Conservation (phyloP, 140 eudicot genomes). For the Oenanthe javanica region DNA sequence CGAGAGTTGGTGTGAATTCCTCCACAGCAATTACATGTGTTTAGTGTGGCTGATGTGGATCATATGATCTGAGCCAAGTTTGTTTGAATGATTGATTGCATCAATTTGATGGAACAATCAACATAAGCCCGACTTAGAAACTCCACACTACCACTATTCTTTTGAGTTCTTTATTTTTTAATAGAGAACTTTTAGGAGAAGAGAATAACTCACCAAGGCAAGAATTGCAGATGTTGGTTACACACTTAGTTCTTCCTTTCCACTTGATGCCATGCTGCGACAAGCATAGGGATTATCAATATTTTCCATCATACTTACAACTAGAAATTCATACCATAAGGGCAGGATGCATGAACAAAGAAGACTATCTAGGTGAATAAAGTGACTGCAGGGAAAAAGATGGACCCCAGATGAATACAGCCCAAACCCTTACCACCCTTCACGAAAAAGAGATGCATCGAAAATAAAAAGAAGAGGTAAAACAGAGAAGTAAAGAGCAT, state of each 20-base stretch:
- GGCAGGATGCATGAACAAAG: not conserved
- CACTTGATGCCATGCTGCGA: not conserved
- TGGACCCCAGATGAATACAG: not conserved
- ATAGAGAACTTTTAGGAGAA: not conserved
- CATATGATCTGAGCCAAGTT: not conserved
- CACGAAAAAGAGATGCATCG: not conserved
- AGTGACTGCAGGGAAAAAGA: not conserved
- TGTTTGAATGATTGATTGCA: not conserved
- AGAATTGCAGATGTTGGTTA: not conserved
- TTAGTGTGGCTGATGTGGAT: not conserved
- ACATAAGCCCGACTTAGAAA: not conserved
- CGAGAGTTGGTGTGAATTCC: not conserved
- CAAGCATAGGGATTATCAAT: not conserved
- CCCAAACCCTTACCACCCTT: not conserved
- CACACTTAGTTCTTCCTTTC: not conserved
- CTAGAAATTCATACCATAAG: not conserved
- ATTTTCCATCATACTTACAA: not conserved
- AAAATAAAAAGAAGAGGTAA: not conserved
- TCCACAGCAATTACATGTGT: not conserved
- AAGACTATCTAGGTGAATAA: not conserved
- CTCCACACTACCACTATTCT: not conserved
- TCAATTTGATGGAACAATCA: constrained; percentile 4
- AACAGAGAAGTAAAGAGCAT: not conserved
- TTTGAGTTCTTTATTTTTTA: not conserved
- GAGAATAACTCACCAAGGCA: not conserved